Percentiles rank a stretch among this genome's conserved stretches.
These are phyloP conservation scores for Aphanomyces euteiches DNA, from an alignment of 352 stramenopile genomes.

Conservation along the genomic window DNA sequence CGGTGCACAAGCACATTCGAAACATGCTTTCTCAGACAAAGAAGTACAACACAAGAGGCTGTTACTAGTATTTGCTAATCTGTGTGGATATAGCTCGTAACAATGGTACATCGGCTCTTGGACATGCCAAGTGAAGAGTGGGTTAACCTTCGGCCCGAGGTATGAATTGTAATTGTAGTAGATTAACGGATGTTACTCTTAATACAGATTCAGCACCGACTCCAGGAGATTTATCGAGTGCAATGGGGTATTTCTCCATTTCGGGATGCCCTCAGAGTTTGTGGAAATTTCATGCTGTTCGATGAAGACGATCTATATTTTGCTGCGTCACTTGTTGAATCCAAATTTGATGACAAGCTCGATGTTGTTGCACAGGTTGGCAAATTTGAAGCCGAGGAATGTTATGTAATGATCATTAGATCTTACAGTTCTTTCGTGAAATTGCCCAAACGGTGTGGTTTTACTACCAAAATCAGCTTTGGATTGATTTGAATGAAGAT, in stretches of 20 bases:
- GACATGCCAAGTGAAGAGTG: slow-evolving; percentile 11
- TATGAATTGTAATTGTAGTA: not conserved
- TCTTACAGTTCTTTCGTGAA: slow-evolving; percentile 34
- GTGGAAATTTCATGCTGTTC: slow-evolving; percentile 70
- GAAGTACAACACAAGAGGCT: not conserved
- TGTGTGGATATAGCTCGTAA: not conserved
- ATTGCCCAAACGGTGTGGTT: slow-evolving; percentile 68
- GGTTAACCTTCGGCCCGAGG: slow-evolving; percentile 4
- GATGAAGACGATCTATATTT: slow-evolving; percentile 60
- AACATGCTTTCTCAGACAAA: slow-evolving; percentile 4
- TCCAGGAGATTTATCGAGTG: slow-evolving; percentile 70
- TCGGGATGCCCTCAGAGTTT: slow-evolving; percentile 42
- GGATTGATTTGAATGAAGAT: slow-evolving; percentile 41
- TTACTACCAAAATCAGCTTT: slow-evolving; percentile 76
- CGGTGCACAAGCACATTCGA: slow-evolving; percentile 11
- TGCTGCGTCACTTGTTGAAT: slow-evolving; percentile 31
- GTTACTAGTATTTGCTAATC: not conserved
- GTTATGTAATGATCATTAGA: not conserved
- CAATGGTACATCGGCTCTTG: slow-evolving; percentile 14
- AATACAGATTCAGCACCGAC: slow-evolving; percentile 40
- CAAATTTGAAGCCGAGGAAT: not conserved
- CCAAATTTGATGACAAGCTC: slow-evolving; percentile 5
- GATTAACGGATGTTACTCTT: not conserved
- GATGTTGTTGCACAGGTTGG: slow-evolving; percentile 3
- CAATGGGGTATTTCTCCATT: slow-evolving; percentile 54